A percentile compares a stretch with the other conserved stretches of the same genome.
Evolutionary conservation across 768 basidiomycete genomes (phyloP).

Genomic region (Pholiota microspora): DNA sequence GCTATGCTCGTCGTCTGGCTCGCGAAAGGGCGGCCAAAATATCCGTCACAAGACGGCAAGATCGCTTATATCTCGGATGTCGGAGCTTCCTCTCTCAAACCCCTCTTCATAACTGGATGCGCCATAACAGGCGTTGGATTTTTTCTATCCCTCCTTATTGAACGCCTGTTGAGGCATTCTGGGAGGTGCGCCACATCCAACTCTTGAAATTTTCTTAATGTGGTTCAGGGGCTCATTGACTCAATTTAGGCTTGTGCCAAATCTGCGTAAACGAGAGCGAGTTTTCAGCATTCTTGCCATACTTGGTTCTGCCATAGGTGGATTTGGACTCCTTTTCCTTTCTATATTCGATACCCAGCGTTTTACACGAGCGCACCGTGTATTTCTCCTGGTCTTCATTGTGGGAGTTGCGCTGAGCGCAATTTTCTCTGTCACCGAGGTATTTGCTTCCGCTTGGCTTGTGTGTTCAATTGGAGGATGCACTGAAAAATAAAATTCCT

Average conservation of each 20-base stretch:
- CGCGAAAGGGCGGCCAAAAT: constrained; percentile 58
- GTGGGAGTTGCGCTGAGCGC: constrained; percentile 69
- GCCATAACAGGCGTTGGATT: constrained; percentile 62
- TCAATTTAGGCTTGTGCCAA: constrained; percentile 49
- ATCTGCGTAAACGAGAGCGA: constrained; percentile 55
- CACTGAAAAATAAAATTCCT: background rate
- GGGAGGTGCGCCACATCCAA: constrained; percentile 42
- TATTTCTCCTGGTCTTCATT: constrained; percentile 72
- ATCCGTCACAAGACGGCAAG: constrained; percentile 50
- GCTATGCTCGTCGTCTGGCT: constrained; percentile 75
- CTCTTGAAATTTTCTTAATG: background rate
- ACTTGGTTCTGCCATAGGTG: constrained; percentile 59
- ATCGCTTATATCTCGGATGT: constrained; percentile 80
- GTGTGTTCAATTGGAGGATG: no score
- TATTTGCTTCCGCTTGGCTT: no score
- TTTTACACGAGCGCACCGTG: constrained; percentile 47
- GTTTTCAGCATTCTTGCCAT: constrained; percentile 58
- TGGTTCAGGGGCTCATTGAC: background rate
- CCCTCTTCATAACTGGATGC: constrained; percentile 69
- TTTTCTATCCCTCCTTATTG: constrained; percentile 55
- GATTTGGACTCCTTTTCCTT: constrained; percentile 62
- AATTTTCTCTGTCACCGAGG: constrained; percentile 73
- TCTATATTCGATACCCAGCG: constrained; percentile 70
- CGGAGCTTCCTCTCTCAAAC: constrained; percentile 72
- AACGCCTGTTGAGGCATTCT: constrained; percentile 63